phyloP scores from a whole-genome alignment of 2,329 filamentous ascomycete species.

The Pseudocercospora pini-densiflorae region DNA sequence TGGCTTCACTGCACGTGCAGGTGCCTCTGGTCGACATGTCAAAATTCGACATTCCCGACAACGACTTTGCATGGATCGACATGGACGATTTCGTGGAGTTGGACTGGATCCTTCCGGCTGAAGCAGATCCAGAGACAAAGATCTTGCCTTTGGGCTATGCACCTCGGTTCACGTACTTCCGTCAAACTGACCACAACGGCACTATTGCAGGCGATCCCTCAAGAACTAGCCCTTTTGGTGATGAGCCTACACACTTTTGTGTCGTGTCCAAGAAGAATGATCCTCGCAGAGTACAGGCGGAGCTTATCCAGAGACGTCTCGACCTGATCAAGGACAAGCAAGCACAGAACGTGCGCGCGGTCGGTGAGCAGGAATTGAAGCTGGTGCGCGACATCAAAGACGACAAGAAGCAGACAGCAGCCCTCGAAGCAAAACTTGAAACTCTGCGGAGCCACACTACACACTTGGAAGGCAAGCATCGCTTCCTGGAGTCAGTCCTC shows the following conservation, averaged over 20 bases:
- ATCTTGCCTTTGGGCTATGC: constrained; percentile 91
- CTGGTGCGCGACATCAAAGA: constrained; percentile 60
- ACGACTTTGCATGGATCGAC: constrained; percentile 95
- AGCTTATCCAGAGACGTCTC: constrained; percentile 81
- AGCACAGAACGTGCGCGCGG: constrained; percentile 69
- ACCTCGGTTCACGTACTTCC: constrained; percentile 95
- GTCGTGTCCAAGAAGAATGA: constrained; percentile 80
- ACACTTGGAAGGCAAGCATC: constrained; percentile 61
- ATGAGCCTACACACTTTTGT: constrained; percentile 92
- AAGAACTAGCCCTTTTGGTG: constrained; percentile 85
- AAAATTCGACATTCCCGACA: constrained; percentile 92
- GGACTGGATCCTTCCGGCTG: constrained; percentile 91
- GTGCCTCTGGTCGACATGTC: constrained; percentile 67
- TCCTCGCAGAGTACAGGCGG: constrained; percentile 83
- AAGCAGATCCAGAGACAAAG: constrained; percentile 89
- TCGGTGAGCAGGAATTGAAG: constrained; percentile 75
- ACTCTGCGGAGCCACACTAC: constrained; percentile 61
- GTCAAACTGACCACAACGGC: constrained; percentile 90
- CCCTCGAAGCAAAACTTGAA: constrained; percentile 61
- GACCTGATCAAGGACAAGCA: constrained; percentile 80
- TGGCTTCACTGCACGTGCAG: constrained; percentile 60
- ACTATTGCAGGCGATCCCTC: constrained; percentile 79
- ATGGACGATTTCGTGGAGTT: constrained; percentile 99
- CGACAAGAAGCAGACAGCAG: constrained; percentile 48
- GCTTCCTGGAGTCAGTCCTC: constrained; percentile 63